Evolutionary conservation across 2,329 filamentous ascomycete species (phyloP).

Genomic region (Botryotinia globosa): DNA sequence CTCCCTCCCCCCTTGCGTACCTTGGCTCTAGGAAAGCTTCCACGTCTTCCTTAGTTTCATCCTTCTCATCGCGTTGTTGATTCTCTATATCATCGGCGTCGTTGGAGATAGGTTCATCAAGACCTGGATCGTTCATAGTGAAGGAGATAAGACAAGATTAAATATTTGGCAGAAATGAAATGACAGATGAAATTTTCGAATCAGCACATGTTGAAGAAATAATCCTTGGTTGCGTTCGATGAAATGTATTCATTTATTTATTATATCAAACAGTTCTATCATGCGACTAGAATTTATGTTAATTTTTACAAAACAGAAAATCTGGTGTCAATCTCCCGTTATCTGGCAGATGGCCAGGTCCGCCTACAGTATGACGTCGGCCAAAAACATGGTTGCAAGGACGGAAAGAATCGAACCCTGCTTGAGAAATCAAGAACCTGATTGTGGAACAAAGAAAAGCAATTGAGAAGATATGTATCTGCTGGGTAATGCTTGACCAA

Average conservation of each 20-base stretch:
- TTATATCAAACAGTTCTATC: neutral
- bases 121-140: slow-evolving; percentile 37
- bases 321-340: neutral
- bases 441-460: neutral
- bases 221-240: neutral
- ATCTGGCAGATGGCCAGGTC: neutral
- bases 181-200: neutral
- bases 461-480: neutral
- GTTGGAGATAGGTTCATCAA: slow-evolving; percentile 33
- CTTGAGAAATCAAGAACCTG: neutral
- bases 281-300: neutral
- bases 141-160: neutral
- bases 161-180: neutral
- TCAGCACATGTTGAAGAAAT: neutral
- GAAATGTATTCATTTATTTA: neutral
- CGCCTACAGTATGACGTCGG: slow-evolving; percentile 2
- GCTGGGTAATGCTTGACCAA: neutral
- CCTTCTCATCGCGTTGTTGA: slow-evolving; percentile 27
- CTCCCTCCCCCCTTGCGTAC: slow-evolving; percentile 18
- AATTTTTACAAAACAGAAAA: neutral
- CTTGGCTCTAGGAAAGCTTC: slow-evolving; percentile 33
- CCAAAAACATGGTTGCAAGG: neutral
- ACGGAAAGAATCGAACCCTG: neutral
- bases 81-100: slow-evolving; percentile 35
- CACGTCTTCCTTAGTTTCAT: slow-evolving; percentile 33